Conservation (phyloP, 495 filamentous ascomycete genomes). For the Penicillium taxi region DNA sequence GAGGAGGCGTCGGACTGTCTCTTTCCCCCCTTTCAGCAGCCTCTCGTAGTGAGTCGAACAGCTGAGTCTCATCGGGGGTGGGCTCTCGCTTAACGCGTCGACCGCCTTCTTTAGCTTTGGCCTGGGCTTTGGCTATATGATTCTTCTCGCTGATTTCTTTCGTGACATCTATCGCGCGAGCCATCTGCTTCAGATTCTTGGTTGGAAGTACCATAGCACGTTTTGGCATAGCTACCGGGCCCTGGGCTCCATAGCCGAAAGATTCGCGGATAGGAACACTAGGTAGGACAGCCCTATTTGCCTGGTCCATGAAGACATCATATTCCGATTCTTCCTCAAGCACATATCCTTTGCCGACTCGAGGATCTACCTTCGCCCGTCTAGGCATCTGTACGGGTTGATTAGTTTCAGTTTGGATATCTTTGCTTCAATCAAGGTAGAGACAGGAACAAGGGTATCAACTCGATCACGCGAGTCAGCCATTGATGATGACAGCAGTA, state of each 20-base stretch:
- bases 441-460: too few relatives aligned
- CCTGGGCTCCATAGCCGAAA: conserved; percentile 28
- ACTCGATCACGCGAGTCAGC: too few relatives aligned
- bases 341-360: too few relatives aligned
- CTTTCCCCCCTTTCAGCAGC: conserved; percentile 16
- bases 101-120: not conserved
- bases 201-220: conserved; percentile 13
- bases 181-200: conserved; percentile 19
- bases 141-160: conserved; percentile 21
- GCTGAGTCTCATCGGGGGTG: conserved; percentile 37
- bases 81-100: conserved; percentile 25
- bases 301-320: too few relatives aligned
- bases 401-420: too few relatives aligned
- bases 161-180: conserved; percentile 18
- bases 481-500: too few relatives aligned
- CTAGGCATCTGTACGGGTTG: too few relatives aligned
- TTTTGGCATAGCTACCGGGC: conserved; percentile 21
- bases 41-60: conserved; percentile 26
- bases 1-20: conserved; percentile 25
- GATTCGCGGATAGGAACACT: conserved; percentile 25
- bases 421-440: too few relatives aligned
- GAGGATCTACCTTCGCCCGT: too few relatives aligned
- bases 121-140: conserved; percentile 1
- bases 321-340: too few relatives aligned
- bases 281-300: conserved; percentile 17